phyloP scores from a whole-genome alignment of 306 rosid genomes.

The Purshia tridentata region DNA sequence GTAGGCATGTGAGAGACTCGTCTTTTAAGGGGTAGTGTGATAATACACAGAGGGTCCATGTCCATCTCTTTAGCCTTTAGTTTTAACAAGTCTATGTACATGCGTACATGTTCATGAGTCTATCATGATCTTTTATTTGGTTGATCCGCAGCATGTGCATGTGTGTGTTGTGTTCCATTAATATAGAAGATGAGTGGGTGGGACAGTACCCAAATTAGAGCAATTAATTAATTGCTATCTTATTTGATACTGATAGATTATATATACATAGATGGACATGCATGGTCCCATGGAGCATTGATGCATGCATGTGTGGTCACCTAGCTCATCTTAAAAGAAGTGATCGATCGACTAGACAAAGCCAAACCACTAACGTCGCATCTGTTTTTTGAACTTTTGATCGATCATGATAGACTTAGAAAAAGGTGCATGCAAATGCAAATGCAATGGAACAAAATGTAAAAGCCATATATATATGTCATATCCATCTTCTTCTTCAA shows the following conservation, averaged over 20 bases:
- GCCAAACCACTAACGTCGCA: conserved; percentile 12
- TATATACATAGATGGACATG: neutral
- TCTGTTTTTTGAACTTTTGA: neutral
- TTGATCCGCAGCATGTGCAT: neutral
- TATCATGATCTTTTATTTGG: neutral
- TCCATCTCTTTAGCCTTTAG: neutral
- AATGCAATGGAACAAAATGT: neutral
- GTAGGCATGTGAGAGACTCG: conserved; percentile 29
- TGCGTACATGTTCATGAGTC: neutral
- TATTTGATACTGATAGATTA: too few relatives aligned
- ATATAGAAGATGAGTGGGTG: neutral
- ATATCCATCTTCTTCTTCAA: conserved; percentile 19
- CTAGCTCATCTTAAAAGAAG: conserved; percentile 62
- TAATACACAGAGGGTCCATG: neutral
- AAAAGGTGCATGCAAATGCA: neutral
- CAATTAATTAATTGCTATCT: too few relatives aligned
- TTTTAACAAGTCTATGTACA: neutral
- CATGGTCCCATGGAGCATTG: neutral
- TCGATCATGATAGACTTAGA: neutral
- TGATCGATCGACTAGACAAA: conserved; percentile 54
- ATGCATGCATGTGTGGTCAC: conserved; percentile 30
- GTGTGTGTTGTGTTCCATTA: neutral
- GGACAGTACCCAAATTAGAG: too few relatives aligned
- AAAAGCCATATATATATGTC: conserved; percentile 21
- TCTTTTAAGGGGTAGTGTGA: conserved; percentile 26